A percentile compares a stretch with the other conserved stretches of the same genome.
phyloP scores from a whole-genome alignment of 2,329 filamentous ascomycete genomes.

The Colletotrichum chrysophilum region DNA sequence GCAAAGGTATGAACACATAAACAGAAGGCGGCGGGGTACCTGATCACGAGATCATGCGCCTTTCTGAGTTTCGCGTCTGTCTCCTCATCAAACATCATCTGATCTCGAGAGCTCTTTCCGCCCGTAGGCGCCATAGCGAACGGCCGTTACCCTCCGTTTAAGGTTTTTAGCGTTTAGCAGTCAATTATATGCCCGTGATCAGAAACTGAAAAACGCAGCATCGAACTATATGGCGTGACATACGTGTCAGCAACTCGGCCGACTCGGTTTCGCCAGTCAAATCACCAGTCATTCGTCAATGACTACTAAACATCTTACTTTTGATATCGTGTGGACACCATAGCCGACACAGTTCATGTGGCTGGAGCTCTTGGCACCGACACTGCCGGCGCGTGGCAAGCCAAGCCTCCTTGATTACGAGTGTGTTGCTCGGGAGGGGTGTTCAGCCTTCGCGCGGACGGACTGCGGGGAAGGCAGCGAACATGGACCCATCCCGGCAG shows the following conservation, averaged over 20 bases:
- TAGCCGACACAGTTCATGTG: background rate
- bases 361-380: background rate
- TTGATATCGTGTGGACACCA: background rate
- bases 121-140: conserved; percentile 1
- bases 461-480: conserved; percentile 3
- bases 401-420: background rate
- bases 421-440: background rate
- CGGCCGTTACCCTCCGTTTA: background rate
- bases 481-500: background rate
- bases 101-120: background rate
- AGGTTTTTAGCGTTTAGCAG: background rate
- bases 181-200: background rate
- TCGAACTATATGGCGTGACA: background rate
- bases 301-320: background rate
- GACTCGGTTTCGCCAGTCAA: background rate
- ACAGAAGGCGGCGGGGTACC: background rate
- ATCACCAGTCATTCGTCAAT: background rate
- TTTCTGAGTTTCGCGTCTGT: conserved; percentile 13
- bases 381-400: background rate
- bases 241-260: background rate
- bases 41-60: conserved; percentile 4
- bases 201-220: conserved; percentile 5
- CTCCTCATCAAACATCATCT: conserved; percentile 21
- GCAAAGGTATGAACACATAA: background rate
- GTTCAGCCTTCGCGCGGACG: background rate